These are phyloP conservation scores for Chondrostereum purpureum DNA, from an alignment of 1,284 basidiomycete species.

Conservation along the genomic window DNA sequence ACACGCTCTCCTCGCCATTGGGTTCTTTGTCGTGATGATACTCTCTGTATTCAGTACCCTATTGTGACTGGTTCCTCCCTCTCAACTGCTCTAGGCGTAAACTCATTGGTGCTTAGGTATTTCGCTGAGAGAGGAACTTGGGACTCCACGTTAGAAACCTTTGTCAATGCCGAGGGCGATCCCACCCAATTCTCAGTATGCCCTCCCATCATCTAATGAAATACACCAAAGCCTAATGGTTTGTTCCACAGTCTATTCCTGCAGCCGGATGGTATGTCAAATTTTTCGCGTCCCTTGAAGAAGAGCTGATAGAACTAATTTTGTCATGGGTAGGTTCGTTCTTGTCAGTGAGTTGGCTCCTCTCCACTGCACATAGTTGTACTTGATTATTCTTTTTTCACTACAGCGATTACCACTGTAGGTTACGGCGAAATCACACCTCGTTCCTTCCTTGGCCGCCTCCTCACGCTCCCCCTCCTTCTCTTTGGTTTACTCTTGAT, in stretches of 20 bases:
- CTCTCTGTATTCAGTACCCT: conserved; percentile 83
- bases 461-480: conserved; percentile 79
- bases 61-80: conserved; percentile 40
- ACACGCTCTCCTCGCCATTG: conserved; percentile 79
- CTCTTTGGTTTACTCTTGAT: conserved; percentile 82
- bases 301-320: too few species aligned
- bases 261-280: conserved; percentile 59
- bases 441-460: conserved; percentile 72
- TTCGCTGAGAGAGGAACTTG: conserved; percentile 85
- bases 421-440: conserved; percentile 88
- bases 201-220: conserved; percentile 10
- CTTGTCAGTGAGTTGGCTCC: conserved; percentile 16
- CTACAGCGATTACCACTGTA: conserved; percentile 74
- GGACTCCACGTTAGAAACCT: conserved; percentile 73
- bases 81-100: background rate
- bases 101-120: conserved; percentile 45
- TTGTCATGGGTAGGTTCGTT: conserved; percentile 30
- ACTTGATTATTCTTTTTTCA: background rate
- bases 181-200: conserved; percentile 66
- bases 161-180: conserved; percentile 80
- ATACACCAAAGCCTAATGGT: too few species aligned
- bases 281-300: background rate
- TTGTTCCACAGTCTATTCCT: conserved; percentile 58
- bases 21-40: conserved; percentile 85
- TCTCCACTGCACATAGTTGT: background rate